phyloP scores from a whole-genome alignment of 805 yeast genomes.

The Brettanomyces custersianus region DNA sequence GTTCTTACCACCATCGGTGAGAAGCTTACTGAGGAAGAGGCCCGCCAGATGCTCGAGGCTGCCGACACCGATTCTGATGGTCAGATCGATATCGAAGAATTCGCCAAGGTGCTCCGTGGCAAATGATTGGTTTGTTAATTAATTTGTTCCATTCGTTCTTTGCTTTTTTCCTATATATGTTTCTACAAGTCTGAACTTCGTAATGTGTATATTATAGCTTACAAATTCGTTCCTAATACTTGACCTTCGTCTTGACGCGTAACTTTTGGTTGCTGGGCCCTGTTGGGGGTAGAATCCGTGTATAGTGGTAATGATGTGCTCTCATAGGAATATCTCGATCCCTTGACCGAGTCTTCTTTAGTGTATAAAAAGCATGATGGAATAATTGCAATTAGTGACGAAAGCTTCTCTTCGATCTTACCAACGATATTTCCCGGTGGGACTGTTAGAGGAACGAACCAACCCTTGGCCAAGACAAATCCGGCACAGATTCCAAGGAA shows the following conservation, averaged over 20 bases:
- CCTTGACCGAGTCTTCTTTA: constrained; percentile 49
- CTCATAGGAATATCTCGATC: constrained; percentile 12
- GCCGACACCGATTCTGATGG: constrained; percentile 96
- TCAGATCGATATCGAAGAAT: constrained; percentile 93
- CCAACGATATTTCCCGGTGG: constrained; percentile 62
- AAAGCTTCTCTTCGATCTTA: constrained; percentile 52
- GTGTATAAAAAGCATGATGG: constrained; percentile 46
- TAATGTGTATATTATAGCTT: no score
- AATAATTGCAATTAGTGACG: constrained; percentile 40
- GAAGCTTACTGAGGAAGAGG: constrained; percentile 92
- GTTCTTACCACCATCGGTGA: constrained; percentile 97
- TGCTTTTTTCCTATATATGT: no score
- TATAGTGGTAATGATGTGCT: constrained; percentile 14
- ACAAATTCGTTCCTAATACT: constrained; percentile 17
- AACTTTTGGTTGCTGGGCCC: no score
- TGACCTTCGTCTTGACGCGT: no score
- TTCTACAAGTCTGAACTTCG: no score
- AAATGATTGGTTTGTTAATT: constrained; percentile 35
- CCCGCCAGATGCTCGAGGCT: constrained; percentile 93
- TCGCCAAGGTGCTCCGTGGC: constrained; percentile 78
- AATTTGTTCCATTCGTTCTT: background rate
- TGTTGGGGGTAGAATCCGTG: no score
- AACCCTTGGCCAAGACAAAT: constrained; percentile 48
- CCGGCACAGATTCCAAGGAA: constrained; percentile 61
- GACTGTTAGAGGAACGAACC: constrained; percentile 43